Conservation (phyloP, 2,329 filamentous ascomycete species). For the Colletotrichum tabaci region DNA sequence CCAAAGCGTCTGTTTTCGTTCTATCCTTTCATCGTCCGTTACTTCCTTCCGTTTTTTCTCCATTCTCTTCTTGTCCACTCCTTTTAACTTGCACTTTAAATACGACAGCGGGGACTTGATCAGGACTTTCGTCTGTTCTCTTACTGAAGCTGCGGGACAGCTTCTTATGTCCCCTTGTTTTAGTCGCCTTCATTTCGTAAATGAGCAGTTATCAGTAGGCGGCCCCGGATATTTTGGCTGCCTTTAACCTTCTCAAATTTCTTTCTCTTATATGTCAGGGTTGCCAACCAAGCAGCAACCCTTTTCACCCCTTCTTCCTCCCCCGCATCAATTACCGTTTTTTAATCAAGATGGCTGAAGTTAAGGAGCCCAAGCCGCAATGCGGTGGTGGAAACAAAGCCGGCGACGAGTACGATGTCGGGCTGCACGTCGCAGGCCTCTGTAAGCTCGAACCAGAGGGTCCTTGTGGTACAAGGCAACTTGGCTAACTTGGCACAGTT, state of each 20-base stretch:
- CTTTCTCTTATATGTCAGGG: conserved; percentile 37
- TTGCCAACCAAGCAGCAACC: conserved; percentile 35
- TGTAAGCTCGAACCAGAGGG: conserved; percentile 52
- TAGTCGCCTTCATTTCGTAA: conserved; percentile 43
- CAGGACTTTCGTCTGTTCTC: conserved; percentile 42
- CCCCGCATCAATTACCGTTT: conserved; percentile 16
- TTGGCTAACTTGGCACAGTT: conserved; percentile 49
- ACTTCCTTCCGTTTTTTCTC: conserved; percentile 47
- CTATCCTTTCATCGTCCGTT: conserved; percentile 39
- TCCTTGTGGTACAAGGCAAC: not conserved
- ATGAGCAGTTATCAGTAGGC: conserved; percentile 43
- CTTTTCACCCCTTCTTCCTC: conserved; percentile 6
- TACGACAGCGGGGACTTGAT: conserved; percentile 34
- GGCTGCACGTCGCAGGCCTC: conserved; percentile 58
- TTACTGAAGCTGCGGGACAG: conserved; percentile 55
- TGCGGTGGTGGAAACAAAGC: conserved; percentile 55
- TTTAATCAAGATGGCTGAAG: conserved; percentile 47
- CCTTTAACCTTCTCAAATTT: conserved; percentile 41
- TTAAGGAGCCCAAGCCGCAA: conserved; percentile 53
- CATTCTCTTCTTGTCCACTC: conserved; percentile 45
- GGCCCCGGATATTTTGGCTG: conserved; percentile 45
- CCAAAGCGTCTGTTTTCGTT: conserved; percentile 37
- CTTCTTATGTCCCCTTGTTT: conserved; percentile 49
- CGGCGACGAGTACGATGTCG: conserved; percentile 58
- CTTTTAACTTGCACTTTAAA: conserved; percentile 41